phyloP scores from a whole-genome alignment of 306 rosid genomes.

The Ceratonia siliqua region DNA sequence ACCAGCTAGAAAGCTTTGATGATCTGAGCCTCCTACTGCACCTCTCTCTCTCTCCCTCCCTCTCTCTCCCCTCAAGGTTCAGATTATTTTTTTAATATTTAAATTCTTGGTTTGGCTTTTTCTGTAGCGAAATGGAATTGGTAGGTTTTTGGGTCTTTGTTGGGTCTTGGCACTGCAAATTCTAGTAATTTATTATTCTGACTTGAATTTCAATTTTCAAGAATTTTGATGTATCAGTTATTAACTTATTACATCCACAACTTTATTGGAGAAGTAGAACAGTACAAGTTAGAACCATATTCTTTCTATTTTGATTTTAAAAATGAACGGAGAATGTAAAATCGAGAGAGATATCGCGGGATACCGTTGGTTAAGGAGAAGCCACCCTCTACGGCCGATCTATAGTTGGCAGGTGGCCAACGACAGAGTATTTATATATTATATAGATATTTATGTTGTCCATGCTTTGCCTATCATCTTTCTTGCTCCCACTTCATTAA shows the following conservation, averaged over 20 bases:
- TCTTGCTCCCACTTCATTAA: no score
- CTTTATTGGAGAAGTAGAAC: background rate
- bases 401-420: background rate
- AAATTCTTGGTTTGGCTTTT: background rate
- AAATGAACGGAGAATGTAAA: no score
- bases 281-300: background rate
- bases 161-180: background rate
- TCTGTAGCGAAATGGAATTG: background rate
- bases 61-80: background rate
- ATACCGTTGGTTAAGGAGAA: no score
- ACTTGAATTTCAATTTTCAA: background rate
- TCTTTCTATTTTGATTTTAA: background rate
- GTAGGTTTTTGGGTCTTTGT: background rate
- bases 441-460: no score
- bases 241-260: background rate
- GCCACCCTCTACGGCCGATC: background rate
- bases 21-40: constrained; percentile 29
- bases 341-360: no score
- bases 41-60: constrained; percentile 26
- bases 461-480: no score
- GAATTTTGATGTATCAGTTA: background rate
- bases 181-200: background rate
- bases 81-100: background rate
- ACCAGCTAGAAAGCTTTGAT: background rate
- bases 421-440: background rate